phyloP scores from a whole-genome alignment of 768 basidiomycete species.

The Tephrocybe sp. region DNA sequence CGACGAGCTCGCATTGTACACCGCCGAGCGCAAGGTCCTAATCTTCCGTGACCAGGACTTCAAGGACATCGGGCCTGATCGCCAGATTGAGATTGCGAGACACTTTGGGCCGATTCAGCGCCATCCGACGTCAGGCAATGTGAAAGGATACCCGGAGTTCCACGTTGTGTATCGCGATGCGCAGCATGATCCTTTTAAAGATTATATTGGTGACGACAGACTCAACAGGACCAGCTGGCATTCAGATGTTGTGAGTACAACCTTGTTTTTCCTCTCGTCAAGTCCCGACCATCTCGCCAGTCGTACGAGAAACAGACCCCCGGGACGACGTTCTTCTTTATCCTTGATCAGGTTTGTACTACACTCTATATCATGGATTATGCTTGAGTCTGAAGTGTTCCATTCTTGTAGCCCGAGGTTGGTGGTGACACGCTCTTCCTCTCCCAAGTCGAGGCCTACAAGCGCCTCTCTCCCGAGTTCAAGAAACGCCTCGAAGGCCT shows the following conservation, averaged over 20 bases:
- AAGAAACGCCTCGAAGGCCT: constrained; percentile 56
- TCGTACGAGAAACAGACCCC: constrained; percentile 57
- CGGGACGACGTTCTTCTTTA: constrained; percentile 54
- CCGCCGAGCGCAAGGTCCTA: constrained; percentile 52
- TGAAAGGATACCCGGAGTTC: constrained; percentile 55
- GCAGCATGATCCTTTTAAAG: constrained; percentile 37
- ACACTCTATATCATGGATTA: not conserved
- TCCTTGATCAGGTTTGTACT: constrained; percentile 36
- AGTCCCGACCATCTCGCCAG: constrained; percentile 16
- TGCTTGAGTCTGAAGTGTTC: not conserved
- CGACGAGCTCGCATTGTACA: constrained; percentile 49
- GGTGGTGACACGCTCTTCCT: constrained; percentile 58
- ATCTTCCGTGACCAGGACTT: constrained; percentile 62
- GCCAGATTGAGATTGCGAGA: constrained; percentile 51
- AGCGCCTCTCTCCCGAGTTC: constrained; percentile 55
- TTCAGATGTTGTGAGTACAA: constrained; percentile 46
- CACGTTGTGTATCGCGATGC: constrained; percentile 57
- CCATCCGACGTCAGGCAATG: constrained; percentile 49
- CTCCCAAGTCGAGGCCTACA: constrained; percentile 59
- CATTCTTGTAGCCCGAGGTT: constrained; percentile 23
- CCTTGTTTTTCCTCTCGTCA: not conserved
- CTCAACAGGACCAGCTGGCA: constrained; percentile 47
- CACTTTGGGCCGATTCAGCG: constrained; percentile 45
- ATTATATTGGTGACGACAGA: constrained; percentile 40
- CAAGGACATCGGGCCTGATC: constrained; percentile 51